Evolutionary conservation across 805 yeast genomes (phyloP).

Genomic region (Saccharomycopsis malanga): DNA sequence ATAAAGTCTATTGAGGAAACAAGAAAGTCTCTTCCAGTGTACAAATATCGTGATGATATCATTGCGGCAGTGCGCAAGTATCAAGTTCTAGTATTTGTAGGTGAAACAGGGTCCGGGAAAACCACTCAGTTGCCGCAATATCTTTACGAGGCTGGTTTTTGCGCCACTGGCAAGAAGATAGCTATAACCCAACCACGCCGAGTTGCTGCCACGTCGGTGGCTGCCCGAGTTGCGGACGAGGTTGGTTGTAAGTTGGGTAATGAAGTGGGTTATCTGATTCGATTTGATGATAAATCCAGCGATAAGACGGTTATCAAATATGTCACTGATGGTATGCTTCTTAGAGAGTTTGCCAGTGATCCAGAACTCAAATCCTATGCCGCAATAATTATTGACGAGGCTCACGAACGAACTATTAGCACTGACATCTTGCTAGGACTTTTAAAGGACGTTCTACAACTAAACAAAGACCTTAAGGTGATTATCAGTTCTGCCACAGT

Average conservation of each 20-base stretch:
- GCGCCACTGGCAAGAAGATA: slow-evolving; percentile 47
- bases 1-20: slow-evolving; percentile 37
- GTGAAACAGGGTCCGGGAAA: slow-evolving; percentile 92
- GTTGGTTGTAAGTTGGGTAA: slow-evolving; percentile 73
- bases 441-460: slow-evolving; percentile 56
- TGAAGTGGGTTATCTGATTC: slow-evolving; percentile 80
- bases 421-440: slow-evolving; percentile 55
- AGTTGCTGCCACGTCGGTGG: slow-evolving; percentile 91
- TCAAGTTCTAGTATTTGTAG: slow-evolving; percentile 70
- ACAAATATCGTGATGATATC: slow-evolving; percentile 49
- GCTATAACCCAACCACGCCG: slow-evolving; percentile 94
- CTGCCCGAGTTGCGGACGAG: slow-evolving; percentile 87
- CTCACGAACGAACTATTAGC: slow-evolving; percentile 78
- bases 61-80: slow-evolving; percentile 51
- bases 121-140: slow-evolving; percentile 92
- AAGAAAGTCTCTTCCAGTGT: slow-evolving; percentile 71
- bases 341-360: slow-evolving; percentile 76
- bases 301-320: slow-evolving; percentile 71
- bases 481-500: slow-evolving; percentile 92
- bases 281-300: slow-evolving; percentile 77
- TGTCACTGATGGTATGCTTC: slow-evolving; percentile 92
- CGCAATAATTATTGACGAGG: slow-evolving; percentile 91
- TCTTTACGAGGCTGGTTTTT: slow-evolving; percentile 74
- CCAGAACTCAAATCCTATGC: slow-evolving; percentile 63
- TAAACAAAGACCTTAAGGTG: slow-evolving; percentile 64